Evolutionary conservation across 306 rosid genomes (phyloP).

Genomic region (Chamaecrista fasciculata): DNA sequence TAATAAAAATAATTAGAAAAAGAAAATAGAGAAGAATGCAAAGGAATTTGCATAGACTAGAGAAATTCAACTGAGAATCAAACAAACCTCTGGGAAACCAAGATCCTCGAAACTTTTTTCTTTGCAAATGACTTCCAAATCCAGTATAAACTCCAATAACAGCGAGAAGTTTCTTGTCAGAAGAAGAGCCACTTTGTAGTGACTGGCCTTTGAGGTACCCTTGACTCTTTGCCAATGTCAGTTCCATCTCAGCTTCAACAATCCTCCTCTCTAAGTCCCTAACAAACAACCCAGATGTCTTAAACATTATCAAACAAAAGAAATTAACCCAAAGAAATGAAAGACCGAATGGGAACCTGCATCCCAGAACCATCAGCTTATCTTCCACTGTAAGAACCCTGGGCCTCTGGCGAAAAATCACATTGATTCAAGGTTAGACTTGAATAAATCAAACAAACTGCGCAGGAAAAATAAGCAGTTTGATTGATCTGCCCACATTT

Average conservation of each 20-base stretch:
- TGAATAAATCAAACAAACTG: background rate
- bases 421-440: constrained; percentile 1
- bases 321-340: background rate
- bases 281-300: constrained; percentile 17
- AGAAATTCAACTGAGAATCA: constrained; percentile 11
- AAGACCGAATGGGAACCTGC: constrained; percentile 51
- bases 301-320: background rate
- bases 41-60: background rate
- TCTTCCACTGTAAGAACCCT: constrained; percentile 82
- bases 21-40: background rate
- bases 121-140: constrained; percentile 79
- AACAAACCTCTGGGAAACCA: constrained; percentile 98
- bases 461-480: background rate
- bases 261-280: constrained; percentile 93
- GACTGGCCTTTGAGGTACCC: constrained; percentile 73
- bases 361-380: constrained; percentile 77
- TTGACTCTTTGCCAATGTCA: constrained; percentile 93
- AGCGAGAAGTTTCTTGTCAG: constrained; percentile 72
- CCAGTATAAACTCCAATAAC: constrained; percentile 97
- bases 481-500: background rate
- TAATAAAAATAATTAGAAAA: background rate
- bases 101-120: constrained; percentile 84
- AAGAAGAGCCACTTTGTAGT: constrained; percentile 50
- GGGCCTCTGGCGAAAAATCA: constrained; percentile 60
- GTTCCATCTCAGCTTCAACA: constrained; percentile 94